Base-by-base conservation (phyloP, 2,329 filamentous ascomycete genomes). In the Arthrinium phaeospermum region DNA sequence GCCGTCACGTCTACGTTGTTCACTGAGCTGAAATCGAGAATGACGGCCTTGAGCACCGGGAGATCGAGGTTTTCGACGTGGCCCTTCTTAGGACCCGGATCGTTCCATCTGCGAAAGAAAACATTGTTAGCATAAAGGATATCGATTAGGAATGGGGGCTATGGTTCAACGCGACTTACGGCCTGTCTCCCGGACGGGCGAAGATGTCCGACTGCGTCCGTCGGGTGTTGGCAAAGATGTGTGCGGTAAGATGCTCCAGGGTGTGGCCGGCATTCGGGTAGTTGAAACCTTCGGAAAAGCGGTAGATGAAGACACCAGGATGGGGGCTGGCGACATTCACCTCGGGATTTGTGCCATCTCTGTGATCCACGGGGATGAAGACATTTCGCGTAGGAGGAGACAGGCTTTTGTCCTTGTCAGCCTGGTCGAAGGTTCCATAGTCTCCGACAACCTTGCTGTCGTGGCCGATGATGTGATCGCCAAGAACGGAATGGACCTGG, bases 1-100 rank as follows among this genome's bases (percentile, higher is more conserved):
- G 94, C 97, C 0, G 96, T 98, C 73, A 97, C 91, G 79, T 98
- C 96, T 72, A 98, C 92, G 76, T 97, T 94, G 83, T 98, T 97
- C 75, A 98, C 95, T 0, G 94, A 93, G 78, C 92, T 95, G 82
- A 98, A 97, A 81, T 98, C 96, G 27, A 98, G 89, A 73, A 98
- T 95, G 76, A 98, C 86, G n/a, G 96, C 95, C 80, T 94, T 94
- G 69, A 98, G 89, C 0, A 90, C 92, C 0, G 95, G 93, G 22
- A 91, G 85, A 72, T 85, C 79, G 8, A 81, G 83, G 22, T 85
- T 77, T 73, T 88, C 86, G 51, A 86, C 82, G 68, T 82, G 86
- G 47, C 79, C 82, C 71, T 78, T 83, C 79, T 81, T 90, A 72
- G 94, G 93, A 70, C 94, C 95, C 0, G 96, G 94, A 79, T 98